phyloP scores from a whole-genome alignment of 305 asterid genomes.

The Striga hermonthica region DNA sequence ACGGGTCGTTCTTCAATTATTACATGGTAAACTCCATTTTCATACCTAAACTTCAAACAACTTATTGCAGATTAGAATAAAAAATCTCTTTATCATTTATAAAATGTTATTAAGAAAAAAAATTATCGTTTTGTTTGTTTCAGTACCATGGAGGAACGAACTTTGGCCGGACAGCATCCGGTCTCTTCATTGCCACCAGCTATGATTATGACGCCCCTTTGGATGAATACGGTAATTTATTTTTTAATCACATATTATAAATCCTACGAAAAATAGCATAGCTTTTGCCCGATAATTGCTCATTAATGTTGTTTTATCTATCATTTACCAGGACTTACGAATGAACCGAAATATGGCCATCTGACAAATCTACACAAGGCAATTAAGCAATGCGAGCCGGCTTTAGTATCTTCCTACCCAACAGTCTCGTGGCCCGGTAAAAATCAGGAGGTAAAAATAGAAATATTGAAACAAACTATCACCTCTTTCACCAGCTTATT shows the following conservation, averaged over 20 bases:
- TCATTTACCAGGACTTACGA: constrained; percentile 46
- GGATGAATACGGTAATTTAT: constrained; percentile 51
- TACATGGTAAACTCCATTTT: constrained; percentile 62
- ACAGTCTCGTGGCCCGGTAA: constrained; percentile 60
- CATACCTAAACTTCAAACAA: not conserved
- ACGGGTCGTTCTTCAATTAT: constrained; percentile 85
- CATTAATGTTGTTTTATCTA: not conserved
- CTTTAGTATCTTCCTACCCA: constrained; percentile 76
- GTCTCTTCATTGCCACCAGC: constrained; percentile 52
- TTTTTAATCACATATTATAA: not conserved
- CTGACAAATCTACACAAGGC: constrained; percentile 73
- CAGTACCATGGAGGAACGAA: constrained; percentile 68
- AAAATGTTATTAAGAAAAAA: too few relatives aligned
- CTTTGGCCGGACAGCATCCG: constrained; percentile 47
- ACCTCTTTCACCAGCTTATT: not conserved
- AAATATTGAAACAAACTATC: not conserved
- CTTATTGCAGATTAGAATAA: too few relatives aligned
- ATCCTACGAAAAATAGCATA: not conserved
- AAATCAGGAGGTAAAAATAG: constrained; percentile 64
- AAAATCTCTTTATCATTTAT: too few relatives aligned
- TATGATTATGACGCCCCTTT: constrained; percentile 59
- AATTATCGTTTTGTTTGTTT: too few relatives aligned
- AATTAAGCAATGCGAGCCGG: constrained; percentile 71
- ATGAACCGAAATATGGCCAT: constrained; percentile 75
- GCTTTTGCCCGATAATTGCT: not conserved